Evolutionary conservation across 2,329 filamentous ascomycete genomes (phyloP).

Genomic region (Neurospora crassa): DNA sequence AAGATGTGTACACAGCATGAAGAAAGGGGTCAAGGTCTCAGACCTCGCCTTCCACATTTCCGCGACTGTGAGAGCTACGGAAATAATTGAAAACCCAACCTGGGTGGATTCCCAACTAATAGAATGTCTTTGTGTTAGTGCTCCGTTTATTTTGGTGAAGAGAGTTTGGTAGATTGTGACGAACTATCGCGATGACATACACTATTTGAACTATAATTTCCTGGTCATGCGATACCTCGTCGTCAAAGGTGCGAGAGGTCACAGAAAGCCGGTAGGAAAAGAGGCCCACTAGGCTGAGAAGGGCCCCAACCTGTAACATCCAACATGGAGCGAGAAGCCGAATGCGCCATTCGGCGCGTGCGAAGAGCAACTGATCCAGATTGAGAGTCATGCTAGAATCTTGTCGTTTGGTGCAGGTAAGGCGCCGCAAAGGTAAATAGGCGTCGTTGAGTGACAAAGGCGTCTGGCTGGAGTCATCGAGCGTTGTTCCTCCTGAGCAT

Average conservation of each 20-base stretch:
- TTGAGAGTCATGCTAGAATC: slow-evolving; percentile 17
- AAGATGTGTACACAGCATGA: slow-evolving; percentile 41
- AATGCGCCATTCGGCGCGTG: slow-evolving; percentile 41
- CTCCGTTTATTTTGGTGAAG: background rate
- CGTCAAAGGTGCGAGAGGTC: slow-evolving; percentile 33
- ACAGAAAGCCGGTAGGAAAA: slow-evolving; percentile 44
- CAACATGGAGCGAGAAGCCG: slow-evolving; percentile 39
- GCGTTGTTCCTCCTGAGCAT: background rate
- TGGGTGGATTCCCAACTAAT: slow-evolving; percentile 45
- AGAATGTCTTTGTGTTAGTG: background rate
- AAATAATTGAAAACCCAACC: slow-evolving; percentile 37
- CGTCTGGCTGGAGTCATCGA: background rate
- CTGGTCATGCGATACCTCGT: slow-evolving; percentile 28
- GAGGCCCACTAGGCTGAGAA: slow-evolving; percentile 38
- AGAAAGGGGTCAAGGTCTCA: slow-evolving; percentile 44
- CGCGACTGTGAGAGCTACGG: slow-evolving; percentile 35
- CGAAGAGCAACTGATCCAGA: slow-evolving; percentile 42
- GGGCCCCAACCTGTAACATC: slow-evolving; percentile 36
- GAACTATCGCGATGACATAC: slow-evolving; percentile 27
- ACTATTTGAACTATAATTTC: slow-evolving; percentile 37
- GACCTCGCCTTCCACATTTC: slow-evolving; percentile 37
- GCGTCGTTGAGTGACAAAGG: background rate
- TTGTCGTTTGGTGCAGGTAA: background rate
- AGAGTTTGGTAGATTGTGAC: background rate
- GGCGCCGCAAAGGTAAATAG: background rate